Evolutionary conservation across 805 yeast species (phyloP), one percentile per base, ranked within the genome.

Genomic region (Candida ficus): DNA sequence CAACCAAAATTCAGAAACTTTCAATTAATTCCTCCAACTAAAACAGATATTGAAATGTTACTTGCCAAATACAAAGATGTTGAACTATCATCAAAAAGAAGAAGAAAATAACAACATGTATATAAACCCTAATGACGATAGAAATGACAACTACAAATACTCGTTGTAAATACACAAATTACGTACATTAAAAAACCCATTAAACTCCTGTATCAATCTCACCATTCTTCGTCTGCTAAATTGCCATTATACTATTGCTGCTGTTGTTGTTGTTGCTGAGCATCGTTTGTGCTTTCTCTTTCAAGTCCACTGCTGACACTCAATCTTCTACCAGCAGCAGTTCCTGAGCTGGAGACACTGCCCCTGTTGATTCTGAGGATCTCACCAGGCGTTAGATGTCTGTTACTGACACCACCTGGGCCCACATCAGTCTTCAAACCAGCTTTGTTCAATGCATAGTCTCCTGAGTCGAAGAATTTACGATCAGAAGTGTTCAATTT

Each of bases 381-480:
- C 55, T 73, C 69, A 49, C 76, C 82, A 29, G 57, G 56, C 10
- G 52, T 53, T 22, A 54, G 30, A 25, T 53, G 56, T 29, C 43
- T 47, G 26, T 52, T 31, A 51, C 80, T 73, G 22, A 78, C 71
- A 5, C 80, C 73, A 54, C 75, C 76, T 82, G 26, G 56, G 51
- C 17, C 50, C 48, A 22, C 50, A 29, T 31, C 45, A 47, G 35
- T 52, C 46, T 46, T 62, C 11, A 68, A 67, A 7, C 87, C 87
- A 3, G 80, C 85, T 59, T 71, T 80, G 51, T 79, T 84, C 73
- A 89, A 75, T 10, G 96, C 96, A 61, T 89, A 89, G 63, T 89
- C 97, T 9, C 96, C 96, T 46, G 95, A 83, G 57, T 89, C 97
- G 56, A 89, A 90, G 62, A 84, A 89, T 66, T 88, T 90, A 53